These are phyloP conservation scores for Solanum piurae DNA, from an alignment of 257 asterid species.

Conservation along the genomic window DNA sequence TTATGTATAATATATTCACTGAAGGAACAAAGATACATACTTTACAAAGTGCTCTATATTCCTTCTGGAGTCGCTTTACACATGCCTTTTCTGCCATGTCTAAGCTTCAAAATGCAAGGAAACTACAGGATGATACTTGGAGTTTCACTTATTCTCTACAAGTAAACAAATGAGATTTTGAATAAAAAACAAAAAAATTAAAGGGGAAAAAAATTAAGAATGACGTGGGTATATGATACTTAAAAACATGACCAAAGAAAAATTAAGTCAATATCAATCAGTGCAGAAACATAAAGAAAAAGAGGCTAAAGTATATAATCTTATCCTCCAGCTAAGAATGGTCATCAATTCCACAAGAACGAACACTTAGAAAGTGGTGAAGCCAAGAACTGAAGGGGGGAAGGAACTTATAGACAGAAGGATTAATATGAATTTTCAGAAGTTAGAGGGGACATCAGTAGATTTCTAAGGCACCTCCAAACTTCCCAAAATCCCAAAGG, in stretches of 20 bases:
- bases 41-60: conserved; percentile 87
- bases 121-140: neutral
- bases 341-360: neutral
- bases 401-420: neutral
- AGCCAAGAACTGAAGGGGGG: neutral
- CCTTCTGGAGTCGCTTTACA: conserved; percentile 92
- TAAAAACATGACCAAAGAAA: neutral
- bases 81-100: conserved; percentile 78
- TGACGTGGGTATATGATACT: neutral
- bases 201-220: neutral
- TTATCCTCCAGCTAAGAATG: neutral
- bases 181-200: neutral
- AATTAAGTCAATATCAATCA: neutral
- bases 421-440: neutral
- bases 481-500: neutral
- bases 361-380: neutral
- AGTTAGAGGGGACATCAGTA: neutral
- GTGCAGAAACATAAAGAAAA: neutral
- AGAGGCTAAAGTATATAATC: neutral
- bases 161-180: neutral
- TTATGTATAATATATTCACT: neutral
- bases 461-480: neutral
- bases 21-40: conserved; percentile 28
- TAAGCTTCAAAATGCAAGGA: neutral
- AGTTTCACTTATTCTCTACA: neutral